Evolutionary conservation across 1,284 basidiomycete species (phyloP), one percentile per base, ranked within the genome.

Genomic region (Cutaneotrichosporon sp.): DNA sequence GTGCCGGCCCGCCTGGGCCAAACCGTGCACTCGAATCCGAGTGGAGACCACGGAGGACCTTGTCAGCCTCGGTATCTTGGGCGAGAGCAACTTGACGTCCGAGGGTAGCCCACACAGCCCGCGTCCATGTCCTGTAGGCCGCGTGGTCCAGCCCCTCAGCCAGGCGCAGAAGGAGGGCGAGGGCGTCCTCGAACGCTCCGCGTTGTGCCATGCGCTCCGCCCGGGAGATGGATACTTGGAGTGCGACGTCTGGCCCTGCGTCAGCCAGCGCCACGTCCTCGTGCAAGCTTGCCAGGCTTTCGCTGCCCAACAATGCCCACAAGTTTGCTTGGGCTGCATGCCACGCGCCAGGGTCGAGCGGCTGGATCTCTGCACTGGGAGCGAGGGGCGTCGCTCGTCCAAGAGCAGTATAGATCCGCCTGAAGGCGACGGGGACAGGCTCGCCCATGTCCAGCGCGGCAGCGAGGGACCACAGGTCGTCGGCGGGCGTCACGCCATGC

Each of bases 391-490:
- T 56, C 38, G 56, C 42, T 2, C 62, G 42, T 36, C 59, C 74
- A 8, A 75, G 61, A 0, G 80, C 73, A 7, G 64, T 59, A 56
- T 75, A 73, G 18, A 77, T 69, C 1, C 79, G 70, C 30, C 71
- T 66, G 36, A 77, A 73, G 1, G 77, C 78, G 4, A 76, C 56
- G 34, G 74, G 76, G 2, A 75, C 69, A 0, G 77, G 73, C 66
- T 81, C 80, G 26, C 78, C 80, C 36, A 80, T 57, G 57, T 80
- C 78, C 14, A 80, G 56, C 42, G 78, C 77, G 2, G 75, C 69
- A 46, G 72, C 74, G 62, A 78, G 66, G 3, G 68, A 66, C 78
- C 77, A 80, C 26, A 81, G 64, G 62, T 78, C 77, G 65, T 79
- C 79, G 59, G 71, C 68, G 10, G 80, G 73, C 7, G 72, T 69